A percentile compares a stretch with the other conserved stretches of the same genome.
Conservation (phyloP, 148 eudicot species). For the Fagopyrum homotropicum region DNA sequence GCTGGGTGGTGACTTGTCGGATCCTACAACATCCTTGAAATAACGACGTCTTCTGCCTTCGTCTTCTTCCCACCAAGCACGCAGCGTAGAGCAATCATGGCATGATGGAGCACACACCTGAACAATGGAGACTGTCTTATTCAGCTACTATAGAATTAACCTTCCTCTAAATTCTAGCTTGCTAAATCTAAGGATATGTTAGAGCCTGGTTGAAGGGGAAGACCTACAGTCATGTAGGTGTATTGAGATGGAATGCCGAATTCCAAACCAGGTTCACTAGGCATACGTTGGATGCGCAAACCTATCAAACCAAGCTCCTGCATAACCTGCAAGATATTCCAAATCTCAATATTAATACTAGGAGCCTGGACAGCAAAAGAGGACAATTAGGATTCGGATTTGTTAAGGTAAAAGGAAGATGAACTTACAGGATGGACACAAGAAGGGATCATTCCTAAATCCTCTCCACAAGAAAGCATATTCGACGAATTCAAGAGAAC, state of each 20-base stretch:
- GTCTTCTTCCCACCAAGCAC: conserved; percentile 99
- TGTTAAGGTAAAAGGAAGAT: too few relatives aligned
- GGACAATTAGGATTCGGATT: background rate
- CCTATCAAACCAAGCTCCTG: conserved; percentile 93
- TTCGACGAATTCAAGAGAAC: conserved; percentile 84
- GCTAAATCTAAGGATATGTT: background rate
- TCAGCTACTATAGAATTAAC: background rate
- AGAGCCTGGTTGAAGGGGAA: background rate
- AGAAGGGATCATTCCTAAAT: conserved; percentile 89
- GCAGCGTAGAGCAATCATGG: conserved; percentile 91
- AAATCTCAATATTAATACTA: background rate
- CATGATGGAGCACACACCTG: conserved; percentile 99
- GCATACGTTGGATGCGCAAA: conserved; percentile 97
- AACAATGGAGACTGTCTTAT: background rate
- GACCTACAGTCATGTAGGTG: conserved; percentile 80
- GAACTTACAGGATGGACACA: conserved; percentile 91
- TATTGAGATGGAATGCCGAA: conserved; percentile 93
- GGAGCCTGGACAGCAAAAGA: background rate
- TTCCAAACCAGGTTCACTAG: conserved; percentile 73
- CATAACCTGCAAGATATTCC: conserved; percentile 62
- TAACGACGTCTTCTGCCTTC: conserved; percentile 74
- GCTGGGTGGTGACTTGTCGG: conserved; percentile 68
- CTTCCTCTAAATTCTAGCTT: too few relatives aligned
- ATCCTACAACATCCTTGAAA: conserved; percentile 61
- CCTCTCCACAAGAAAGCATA: conserved; percentile 98